Percentiles rank a stretch among this genome's conserved stretches.
phyloP scores from a whole-genome alignment of 2,329 filamentous ascomycete species.

The Phyllosticta citriasiana region DNA sequence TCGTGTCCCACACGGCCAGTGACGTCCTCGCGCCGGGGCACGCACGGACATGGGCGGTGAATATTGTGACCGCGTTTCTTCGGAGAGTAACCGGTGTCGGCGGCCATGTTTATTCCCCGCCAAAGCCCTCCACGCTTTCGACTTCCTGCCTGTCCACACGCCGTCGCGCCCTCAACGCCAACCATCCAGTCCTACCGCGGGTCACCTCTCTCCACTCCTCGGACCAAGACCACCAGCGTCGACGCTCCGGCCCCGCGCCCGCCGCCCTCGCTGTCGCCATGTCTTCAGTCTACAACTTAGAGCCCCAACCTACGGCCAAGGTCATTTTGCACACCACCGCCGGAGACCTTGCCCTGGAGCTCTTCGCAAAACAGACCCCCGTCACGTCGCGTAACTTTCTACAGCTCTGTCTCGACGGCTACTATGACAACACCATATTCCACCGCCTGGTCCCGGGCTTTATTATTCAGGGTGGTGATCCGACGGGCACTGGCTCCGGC shows the following conservation, averaged over 20 bases:
- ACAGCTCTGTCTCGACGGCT: slow-evolving; percentile 87
- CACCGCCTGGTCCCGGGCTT: slow-evolving; percentile 88
- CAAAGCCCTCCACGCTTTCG: background rate
- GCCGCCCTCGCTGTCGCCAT: slow-evolving; percentile 37
- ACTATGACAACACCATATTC: slow-evolving; percentile 90
- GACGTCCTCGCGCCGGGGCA: slow-evolving; percentile 12
- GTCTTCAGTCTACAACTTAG: slow-evolving; percentile 87
- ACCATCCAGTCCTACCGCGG: background rate
- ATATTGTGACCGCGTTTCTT: background rate
- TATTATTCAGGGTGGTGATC: slow-evolving; percentile 89
- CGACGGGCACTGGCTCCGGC: slow-evolving; percentile 82
- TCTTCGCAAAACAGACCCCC: slow-evolving; percentile 91
- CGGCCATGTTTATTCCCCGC: background rate
- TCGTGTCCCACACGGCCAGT: slow-evolving; percentile 2
- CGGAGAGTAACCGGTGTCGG: slow-evolving; percentile 4
- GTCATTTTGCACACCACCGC: slow-evolving; percentile 82
- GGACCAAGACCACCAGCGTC: background rate
- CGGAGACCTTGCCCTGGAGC: slow-evolving; percentile 81
- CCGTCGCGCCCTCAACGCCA: background rate
- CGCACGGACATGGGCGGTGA: background rate
- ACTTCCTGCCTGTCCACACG: background rate
- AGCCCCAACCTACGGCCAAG: slow-evolving; percentile 88
- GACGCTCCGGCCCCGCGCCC: background rate
- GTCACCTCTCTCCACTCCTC: background rate
- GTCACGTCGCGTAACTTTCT: slow-evolving; percentile 91